phyloP scores from a whole-genome alignment of 257 asterid species.

The Linaria vulgaris region DNA sequence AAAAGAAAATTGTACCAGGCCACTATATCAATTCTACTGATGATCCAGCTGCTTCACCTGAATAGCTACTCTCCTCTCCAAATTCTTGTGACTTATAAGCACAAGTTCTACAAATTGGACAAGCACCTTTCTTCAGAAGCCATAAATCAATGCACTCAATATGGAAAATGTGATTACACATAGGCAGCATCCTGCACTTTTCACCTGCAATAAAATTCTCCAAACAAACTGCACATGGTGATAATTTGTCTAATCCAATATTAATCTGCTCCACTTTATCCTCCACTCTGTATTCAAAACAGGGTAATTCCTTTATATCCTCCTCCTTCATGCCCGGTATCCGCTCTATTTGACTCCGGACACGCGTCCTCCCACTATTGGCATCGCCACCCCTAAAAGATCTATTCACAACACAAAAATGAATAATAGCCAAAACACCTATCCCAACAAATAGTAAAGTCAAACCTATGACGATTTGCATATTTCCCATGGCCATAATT shows the following conservation, averaged over 20 bases:
- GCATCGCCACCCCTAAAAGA: conserved; percentile 34
- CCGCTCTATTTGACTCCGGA: conserved; percentile 16
- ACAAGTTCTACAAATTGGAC: conserved; percentile 63
- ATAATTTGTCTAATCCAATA: too few species aligned
- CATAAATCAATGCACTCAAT: conserved; percentile 63
- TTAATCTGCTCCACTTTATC: conserved; percentile 21
- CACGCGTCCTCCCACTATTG: not conserved
- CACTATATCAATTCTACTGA: too few species aligned
- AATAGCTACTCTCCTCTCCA: conserved; percentile 13
- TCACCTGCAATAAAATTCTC: conserved; percentile 57
- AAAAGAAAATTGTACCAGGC: too few species aligned
- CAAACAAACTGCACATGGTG: conserved; percentile 73
- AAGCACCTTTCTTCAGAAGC: conserved; percentile 54
- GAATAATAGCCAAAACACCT: conserved; percentile 42
- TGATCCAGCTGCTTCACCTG: too few species aligned
- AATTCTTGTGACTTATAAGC: conserved; percentile 25
- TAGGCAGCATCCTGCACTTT: conserved; percentile 55
- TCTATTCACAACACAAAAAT: conserved; percentile 63
- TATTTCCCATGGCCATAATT: conserved; percentile 48
- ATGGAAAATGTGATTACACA: conserved; percentile 57
- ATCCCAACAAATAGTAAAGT: conserved; percentile 42
- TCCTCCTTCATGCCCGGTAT: conserved; percentile 43
- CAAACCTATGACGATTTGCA: conserved; percentile 45
- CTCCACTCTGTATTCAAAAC: conserved; percentile 46
- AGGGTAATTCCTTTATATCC: conserved; percentile 55